Evolutionary conservation across 257 asterid species (phyloP).

Genomic region (Scutellaria baicalensis): DNA sequence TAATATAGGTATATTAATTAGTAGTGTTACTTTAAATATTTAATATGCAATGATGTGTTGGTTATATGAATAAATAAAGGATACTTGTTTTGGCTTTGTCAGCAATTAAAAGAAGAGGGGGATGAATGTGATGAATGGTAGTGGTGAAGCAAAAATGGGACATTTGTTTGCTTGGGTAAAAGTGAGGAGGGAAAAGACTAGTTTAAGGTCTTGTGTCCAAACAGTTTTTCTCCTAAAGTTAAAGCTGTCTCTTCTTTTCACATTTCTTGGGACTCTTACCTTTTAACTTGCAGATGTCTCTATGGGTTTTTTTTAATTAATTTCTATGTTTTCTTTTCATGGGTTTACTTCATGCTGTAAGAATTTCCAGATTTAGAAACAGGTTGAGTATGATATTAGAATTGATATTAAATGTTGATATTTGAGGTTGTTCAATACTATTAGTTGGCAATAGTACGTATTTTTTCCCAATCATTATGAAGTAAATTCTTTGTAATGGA

Average conservation of each 20-base stretch:
- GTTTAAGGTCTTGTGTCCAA: slow-evolving; percentile 1
- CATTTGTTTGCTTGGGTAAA: slow-evolving; percentile 27
- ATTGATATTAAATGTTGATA: neutral
- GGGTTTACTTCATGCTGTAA: too few species aligned
- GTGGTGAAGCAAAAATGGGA: neutral
- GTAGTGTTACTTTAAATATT: too few species aligned
- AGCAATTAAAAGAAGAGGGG: neutral
- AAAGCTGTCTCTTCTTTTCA: slow-evolving; percentile 32
- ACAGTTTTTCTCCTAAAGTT: slow-evolving; percentile 15
- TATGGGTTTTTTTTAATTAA: too few species aligned
- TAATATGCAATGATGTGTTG: neutral
- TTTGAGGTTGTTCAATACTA: neutral
- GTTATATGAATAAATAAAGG: neutral
- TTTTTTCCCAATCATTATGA: neutral
- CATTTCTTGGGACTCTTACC: neutral
- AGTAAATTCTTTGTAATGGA: neutral
- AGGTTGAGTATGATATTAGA: neutral
- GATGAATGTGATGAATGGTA: neutral
- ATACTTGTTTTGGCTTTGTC: neutral
- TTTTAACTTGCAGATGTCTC: too few species aligned
- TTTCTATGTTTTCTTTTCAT: too few species aligned
- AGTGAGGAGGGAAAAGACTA: slow-evolving; percentile 8
- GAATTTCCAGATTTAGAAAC: too few species aligned
- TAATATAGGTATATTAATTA: too few species aligned
- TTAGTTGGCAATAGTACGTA: neutral